Evolutionary conservation across 345 rosid genomes (phyloP), one percentile per base, ranked within the genome.

Genomic region (Adansonia digitata): DNA sequence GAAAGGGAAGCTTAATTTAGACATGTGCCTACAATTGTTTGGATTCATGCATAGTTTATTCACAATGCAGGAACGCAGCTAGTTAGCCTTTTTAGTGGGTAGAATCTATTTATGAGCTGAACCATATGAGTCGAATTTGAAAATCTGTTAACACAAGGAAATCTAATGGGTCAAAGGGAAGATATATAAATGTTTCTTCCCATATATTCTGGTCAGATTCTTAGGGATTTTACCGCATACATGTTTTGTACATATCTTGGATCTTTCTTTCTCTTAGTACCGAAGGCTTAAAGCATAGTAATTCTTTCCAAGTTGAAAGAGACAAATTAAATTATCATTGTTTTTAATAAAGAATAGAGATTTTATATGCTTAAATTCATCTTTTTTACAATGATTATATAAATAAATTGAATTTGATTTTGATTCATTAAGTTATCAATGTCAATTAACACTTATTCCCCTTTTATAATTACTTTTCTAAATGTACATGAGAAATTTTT

Each of bases 1-100:
- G 84, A 85, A 71, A 85, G 87, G 53, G 18, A 20, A 51, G 63
- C 4, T 62, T 74, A 74, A 17, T 40, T 22, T 11, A 35, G 24
- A 0, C 17, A 26, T 29, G 4, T 57, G 40, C 35, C 37, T 17
- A 26, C 35, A 12, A 24, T 56, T 56, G 17, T 31, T 35, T 18
- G 24, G 20, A 35, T 2, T 31, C 18, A 61, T 61, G 18, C 3
- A 31, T 53, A 53, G 59, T 22, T 20, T 20, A 53, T 22, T 20
- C 29, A 53, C 29, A 9, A 53, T 8, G 22, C 13, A 2, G 5
- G 29, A 1, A 34, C 6, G 1, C 5, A 11, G 15, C 2, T 1
- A 5, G 6, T 24, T 3, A 27, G 40, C 65, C 1, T 15, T 17
- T 61, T 15, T 31, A 14, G 4, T 20, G 39, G 20, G 20, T 56